These are phyloP conservation scores for Canna indica DNA, from an alignment of 176 grass and related monocot species.

Conservation along the genomic window DNA sequence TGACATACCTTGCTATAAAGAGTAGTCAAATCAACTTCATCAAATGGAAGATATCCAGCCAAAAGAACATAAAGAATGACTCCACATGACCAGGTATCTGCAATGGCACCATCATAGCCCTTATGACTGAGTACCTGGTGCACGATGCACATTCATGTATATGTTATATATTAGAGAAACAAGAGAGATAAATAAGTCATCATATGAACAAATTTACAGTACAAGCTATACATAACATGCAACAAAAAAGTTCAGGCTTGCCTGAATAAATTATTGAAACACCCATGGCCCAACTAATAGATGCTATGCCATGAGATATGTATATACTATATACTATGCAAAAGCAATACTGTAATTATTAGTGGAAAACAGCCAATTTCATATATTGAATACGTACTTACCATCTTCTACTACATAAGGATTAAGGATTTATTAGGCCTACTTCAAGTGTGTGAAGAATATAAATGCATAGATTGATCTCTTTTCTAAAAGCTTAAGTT, in stretches of 20 bases:
- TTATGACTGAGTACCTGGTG: conserved; percentile 89
- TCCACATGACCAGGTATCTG: conserved; percentile 98
- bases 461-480: too few relatives aligned
- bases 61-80: conserved; percentile 89
- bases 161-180: neutral
- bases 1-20: conserved; percentile 81
- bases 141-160: conserved; percentile 13
- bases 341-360: neutral
- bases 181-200: conserved; percentile 10
- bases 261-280: too few relatives aligned
- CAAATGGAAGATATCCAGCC: conserved; percentile 98
- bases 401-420: too few relatives aligned
- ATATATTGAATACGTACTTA: neutral
- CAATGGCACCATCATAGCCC: conserved; percentile 90
- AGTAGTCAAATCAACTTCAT: conserved; percentile 92
- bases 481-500: too few relatives aligned
- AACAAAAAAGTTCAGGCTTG: too few relatives aligned
- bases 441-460: too few relatives aligned
- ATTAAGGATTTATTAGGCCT: too few relatives aligned
- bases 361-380: neutral
- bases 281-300: too few relatives aligned
- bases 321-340: neutral
- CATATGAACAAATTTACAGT: conserved; percentile 6
- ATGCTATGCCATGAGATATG: neutral
- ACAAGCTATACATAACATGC: too few relatives aligned